Evolutionary conservation across 2,329 filamentous ascomycete genomes (phyloP).

Genomic region (Stachybotrys chlorohalonatus): DNA sequence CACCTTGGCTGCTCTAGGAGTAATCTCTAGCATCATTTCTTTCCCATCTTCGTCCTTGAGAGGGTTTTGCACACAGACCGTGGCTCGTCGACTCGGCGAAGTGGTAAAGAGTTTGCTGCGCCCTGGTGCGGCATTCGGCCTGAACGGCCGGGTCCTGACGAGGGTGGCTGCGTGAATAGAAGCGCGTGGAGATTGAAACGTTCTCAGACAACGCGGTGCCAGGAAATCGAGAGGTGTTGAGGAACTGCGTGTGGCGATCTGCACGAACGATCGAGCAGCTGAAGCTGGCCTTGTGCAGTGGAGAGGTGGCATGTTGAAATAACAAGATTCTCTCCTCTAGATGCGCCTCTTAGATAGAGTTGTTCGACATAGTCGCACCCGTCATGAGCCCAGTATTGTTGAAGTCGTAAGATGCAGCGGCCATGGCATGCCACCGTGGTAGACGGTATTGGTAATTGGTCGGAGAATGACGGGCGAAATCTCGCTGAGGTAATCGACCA

Average conservation of each 20-base stretch:
- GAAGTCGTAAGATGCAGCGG: background rate
- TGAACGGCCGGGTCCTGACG: background rate
- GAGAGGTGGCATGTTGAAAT: conserved; percentile 20
- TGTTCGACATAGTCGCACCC: too few relatives aligned
- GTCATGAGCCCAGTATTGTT: too few relatives aligned
- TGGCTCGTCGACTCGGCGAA: conserved; percentile 27
- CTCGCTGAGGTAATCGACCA: background rate
- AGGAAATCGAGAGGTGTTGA: conserved; percentile 29
- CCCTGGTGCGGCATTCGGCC: background rate
- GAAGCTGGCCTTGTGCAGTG: conserved; percentile 30
- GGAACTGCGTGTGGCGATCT: conserved; percentile 27
- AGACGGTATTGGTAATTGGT: conserved; percentile 1
- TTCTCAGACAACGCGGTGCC: conserved; percentile 19
- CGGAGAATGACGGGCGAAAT: background rate
- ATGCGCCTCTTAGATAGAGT: too few relatives aligned
- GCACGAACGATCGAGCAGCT: conserved; percentile 29
- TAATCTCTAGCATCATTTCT: conserved; percentile 77
- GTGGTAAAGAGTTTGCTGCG: conserved; percentile 24
- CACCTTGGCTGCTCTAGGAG: conserved; percentile 31
- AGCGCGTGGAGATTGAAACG: background rate
- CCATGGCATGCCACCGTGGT: background rate
- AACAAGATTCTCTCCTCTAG: too few relatives aligned
- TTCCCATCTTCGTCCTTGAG: conserved; percentile 74
- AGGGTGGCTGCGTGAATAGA: background rate
- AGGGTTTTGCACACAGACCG: conserved; percentile 56